Conservation (phyloP, 108 stramenopile species). For the Nitzschia sp. region DNA sequence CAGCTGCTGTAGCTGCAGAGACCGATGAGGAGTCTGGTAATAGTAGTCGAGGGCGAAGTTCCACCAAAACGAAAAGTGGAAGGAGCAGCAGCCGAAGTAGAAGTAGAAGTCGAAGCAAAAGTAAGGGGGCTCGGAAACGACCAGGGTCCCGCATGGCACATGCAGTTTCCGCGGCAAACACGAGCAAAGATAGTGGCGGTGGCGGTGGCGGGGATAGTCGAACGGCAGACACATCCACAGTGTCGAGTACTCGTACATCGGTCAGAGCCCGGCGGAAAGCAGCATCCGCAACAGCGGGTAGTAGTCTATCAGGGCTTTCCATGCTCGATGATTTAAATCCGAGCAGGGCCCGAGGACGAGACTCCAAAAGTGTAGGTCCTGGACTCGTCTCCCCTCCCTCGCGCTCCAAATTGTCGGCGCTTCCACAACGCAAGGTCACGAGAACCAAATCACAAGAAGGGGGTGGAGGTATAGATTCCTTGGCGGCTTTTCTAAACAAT, state of each 20-base stretch:
- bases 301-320: conserved; percentile 2
- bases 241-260: neutral
- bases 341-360: neutral
- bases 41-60: conserved; percentile 3
- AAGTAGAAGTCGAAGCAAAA: conserved; percentile 8
- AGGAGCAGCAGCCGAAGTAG: conserved; percentile 3
- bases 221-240: too few relatives aligned
- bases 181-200: neutral
- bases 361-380: conserved; percentile 10
- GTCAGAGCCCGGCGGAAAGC: neutral
- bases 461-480: conserved; percentile 5
- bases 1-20: neutral
- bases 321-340: conserved; percentile 15
- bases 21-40: neutral
- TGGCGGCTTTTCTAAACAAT: conserved; percentile 15
- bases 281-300: too few relatives aligned
- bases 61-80: neutral
- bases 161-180: neutral
- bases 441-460: neutral
- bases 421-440: conserved; percentile 7
- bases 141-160: conserved; percentile 6
- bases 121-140: conserved; percentile 7
- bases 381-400: neutral
- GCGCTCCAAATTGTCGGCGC: neutral
- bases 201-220: neutral